phyloP scores from a whole-genome alignment of 371 early-diverging fungal species.

The Lichtheimia ramosa region DNA sequence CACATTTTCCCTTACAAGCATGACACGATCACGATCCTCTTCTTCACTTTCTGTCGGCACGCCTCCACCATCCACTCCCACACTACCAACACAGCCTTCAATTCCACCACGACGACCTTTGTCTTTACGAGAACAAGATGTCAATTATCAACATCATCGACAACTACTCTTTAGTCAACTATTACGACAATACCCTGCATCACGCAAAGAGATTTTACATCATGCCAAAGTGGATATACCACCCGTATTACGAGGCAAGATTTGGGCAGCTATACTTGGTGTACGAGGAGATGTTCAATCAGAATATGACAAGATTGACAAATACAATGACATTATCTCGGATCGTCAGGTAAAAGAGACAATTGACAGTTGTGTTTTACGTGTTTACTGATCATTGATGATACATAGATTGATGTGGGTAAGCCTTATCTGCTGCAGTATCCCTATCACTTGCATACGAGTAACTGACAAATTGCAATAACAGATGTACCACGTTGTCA shows the following conservation, averaged over 20 bases:
- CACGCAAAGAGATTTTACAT: constrained; percentile 61
- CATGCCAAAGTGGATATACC: constrained; percentile 80
- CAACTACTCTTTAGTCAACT: constrained; percentile 63
- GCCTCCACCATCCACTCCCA: constrained; percentile 26
- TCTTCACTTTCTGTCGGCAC: constrained; percentile 33
- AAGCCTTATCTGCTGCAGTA: constrained; percentile 11
- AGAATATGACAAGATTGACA: constrained; percentile 60
- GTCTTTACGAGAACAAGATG: constrained; percentile 67
- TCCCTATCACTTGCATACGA: too few species aligned
- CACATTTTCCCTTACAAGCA: constrained; percentile 17
- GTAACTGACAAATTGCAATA: too few species aligned
- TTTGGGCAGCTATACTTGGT: constrained; percentile 81
- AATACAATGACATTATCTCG: constrained; percentile 49
- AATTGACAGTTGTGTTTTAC: constrained; percentile 10
- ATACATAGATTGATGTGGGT: constrained; percentile 56
- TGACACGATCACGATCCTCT: constrained; percentile 38
- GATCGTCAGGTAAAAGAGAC: constrained; percentile 56
- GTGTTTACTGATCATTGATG: neutral
- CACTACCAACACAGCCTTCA: constrained; percentile 4
- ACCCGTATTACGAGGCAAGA: constrained; percentile 65
- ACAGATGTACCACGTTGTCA: constrained; percentile 86
- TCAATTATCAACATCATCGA: constrained; percentile 69
- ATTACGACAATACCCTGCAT: constrained; percentile 70
- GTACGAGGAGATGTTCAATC: constrained; percentile 63
- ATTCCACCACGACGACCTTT: constrained; percentile 47